A percentile compares a stretch with the other conserved stretches of the same genome.
Conservation (phyloP, 768 basidiomycete genomes). For the Rhodocollybia butyracea region DNA sequence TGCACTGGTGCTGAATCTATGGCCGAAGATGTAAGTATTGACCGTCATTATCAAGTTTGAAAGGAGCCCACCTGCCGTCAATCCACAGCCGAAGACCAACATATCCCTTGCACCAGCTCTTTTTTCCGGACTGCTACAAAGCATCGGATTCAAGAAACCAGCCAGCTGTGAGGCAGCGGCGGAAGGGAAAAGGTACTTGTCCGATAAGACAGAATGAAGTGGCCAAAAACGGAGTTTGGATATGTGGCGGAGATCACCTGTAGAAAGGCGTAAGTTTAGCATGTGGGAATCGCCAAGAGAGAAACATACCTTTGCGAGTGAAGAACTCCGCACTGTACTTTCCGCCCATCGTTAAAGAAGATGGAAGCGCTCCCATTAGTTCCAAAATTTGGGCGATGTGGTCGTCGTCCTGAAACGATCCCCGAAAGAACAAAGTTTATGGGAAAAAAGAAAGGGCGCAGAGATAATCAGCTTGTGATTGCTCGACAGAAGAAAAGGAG, state of each 20-base stretch:
- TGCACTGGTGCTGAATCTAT: too few species aligned
- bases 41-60: conserved; percentile 31
- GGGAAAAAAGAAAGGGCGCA: not conserved
- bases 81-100: not conserved
- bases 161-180: conserved; percentile 79
- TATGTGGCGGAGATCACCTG: conserved; percentile 87
- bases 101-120: conserved; percentile 84
- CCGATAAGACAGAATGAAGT: conserved; percentile 73
- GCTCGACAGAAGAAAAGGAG: not conserved
- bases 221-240: conserved; percentile 94
- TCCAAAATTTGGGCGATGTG: conserved; percentile 99
- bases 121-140: conserved; percentile 81
- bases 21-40: not conserved
- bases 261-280: not conserved
- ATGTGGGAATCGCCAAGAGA: too few species aligned
- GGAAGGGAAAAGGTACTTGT: conserved; percentile 93
- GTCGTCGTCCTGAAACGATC: conserved; percentile 76
- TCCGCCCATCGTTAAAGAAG: conserved; percentile 78
- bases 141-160: conserved; percentile 85
- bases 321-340: conserved; percentile 96
- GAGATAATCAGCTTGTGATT: not conserved
- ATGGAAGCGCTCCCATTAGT: conserved; percentile 87
- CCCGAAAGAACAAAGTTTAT: too few species aligned
- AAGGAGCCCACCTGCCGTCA: conserved; percentile 51
- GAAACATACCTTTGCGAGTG: conserved; percentile 79